Conservation (phyloP, 2,329 filamentous ascomycete species). For the Aspergillus caelatus region DNA sequence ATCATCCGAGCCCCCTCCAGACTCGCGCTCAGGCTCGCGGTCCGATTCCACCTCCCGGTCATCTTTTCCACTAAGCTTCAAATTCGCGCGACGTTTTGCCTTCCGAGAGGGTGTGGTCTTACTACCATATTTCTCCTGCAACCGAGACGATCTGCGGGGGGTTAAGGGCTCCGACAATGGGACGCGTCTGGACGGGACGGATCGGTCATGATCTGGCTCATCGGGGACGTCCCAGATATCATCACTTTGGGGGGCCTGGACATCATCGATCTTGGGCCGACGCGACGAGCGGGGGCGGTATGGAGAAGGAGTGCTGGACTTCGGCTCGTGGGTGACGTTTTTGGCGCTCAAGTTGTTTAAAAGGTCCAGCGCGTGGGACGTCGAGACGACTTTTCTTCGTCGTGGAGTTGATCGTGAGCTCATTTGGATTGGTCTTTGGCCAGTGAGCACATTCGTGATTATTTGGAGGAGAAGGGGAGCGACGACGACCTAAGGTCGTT, state of each 20-base stretch:
- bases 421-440: background rate
- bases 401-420: constrained; percentile 13
- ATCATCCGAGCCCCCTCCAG: background rate
- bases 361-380: constrained; percentile 20
- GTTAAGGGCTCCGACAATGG: constrained; percentile 2
- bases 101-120: background rate
- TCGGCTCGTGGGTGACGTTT: background rate
- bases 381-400: constrained; percentile 20
- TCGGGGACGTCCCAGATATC: constrained; percentile 12
- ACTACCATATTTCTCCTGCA: background rate
- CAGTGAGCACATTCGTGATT: background rate
- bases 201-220: constrained; percentile 7
- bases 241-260: constrained; percentile 7
- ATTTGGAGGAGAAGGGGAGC: background rate
- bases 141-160: constrained; percentile 17
- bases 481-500: background rate
- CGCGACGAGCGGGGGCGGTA: constrained; percentile 4
- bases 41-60: background rate
- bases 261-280: background rate
- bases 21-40: background rate
- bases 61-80: background rate
- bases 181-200: background rate
- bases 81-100: background rate
- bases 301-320: background rate
- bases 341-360: constrained; percentile 23